phyloP scores from a whole-genome alignment of 1,284 basidiomycete species.

The Phenoliferia sp. region DNA sequence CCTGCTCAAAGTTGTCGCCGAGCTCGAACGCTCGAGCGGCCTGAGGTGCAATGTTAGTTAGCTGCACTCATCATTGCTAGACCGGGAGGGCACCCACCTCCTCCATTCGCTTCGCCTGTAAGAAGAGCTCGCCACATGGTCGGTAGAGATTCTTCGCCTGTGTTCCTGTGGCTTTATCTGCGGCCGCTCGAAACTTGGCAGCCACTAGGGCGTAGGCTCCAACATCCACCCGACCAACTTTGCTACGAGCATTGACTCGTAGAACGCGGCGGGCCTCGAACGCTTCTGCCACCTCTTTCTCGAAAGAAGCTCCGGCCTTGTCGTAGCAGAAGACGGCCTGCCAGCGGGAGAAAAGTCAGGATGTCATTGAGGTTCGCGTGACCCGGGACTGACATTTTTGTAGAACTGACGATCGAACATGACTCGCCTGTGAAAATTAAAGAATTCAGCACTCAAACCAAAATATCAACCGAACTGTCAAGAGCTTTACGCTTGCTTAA shows the following conservation, averaged over 20 bases:
- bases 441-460: no score
- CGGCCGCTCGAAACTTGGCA: not conserved
- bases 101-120: not conserved
- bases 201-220: not conserved
- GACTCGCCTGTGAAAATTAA: no score
- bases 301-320: conserved; percentile 49
- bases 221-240: not conserved
- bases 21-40: not conserved
- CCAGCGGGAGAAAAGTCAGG: not conserved
- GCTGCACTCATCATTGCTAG: no score
- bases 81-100: no score
- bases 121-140: no score
- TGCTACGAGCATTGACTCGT: conserved; percentile 16
- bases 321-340: conserved; percentile 60
- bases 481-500: not conserved
- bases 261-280: conserved; percentile 50
- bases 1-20: not conserved
- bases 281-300: conserved; percentile 50
- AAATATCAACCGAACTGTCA: no score
- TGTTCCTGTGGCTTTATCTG: not conserved
- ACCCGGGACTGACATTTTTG: not conserved
- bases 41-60: no score
- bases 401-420: not conserved
- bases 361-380: not conserved
- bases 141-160: not conserved